Evolutionary conservation across 2,329 filamentous ascomycete species (phyloP).

Genomic region (Fusarium dimerum): DNA sequence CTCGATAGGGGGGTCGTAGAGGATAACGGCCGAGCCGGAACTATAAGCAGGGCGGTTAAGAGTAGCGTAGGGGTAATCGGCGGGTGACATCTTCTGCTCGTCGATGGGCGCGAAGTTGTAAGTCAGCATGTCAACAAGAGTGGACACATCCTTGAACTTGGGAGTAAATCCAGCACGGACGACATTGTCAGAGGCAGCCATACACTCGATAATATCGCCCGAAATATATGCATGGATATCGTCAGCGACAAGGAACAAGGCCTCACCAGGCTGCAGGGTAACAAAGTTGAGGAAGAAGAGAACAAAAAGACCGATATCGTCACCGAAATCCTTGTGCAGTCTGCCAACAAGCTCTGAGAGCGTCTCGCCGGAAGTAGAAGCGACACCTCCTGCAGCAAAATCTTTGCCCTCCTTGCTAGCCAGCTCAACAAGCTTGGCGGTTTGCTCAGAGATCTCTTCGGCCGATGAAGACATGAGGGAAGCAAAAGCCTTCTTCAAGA

Average conservation of each 20-base stretch:
- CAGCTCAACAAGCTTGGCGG: constrained; percentile 68
- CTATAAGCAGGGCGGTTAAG: constrained; percentile 82
- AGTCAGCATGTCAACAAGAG: constrained; percentile 86
- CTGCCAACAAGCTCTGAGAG: constrained; percentile 76
- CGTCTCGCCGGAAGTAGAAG: constrained; percentile 67
- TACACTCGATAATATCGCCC: constrained; percentile 97
- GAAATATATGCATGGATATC: constrained; percentile 96
- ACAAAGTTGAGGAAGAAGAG: constrained; percentile 98
- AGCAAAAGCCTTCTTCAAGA: constrained; percentile 73
- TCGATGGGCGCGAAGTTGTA: constrained; percentile 94
- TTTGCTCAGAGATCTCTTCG: constrained; percentile 54
- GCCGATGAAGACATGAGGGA: constrained; percentile 78
- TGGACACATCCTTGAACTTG: constrained; percentile 96
- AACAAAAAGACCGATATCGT: constrained; percentile 90
- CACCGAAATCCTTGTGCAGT: constrained; percentile 80
- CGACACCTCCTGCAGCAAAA: constrained; percentile 75
- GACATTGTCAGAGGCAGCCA: constrained; percentile 98
- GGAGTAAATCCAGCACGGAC: constrained; percentile 96
- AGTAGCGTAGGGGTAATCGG: constrained; percentile 81
- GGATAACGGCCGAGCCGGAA: constrained; percentile 67
- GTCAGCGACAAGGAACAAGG: constrained; percentile 93
- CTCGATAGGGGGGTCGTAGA: constrained; percentile 96
- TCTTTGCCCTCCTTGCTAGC: constrained; percentile 66
- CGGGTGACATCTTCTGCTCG: constrained; percentile 88
- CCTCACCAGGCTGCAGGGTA: constrained; percentile 82